Base-by-base conservation (phyloP, 2,329 filamentous ascomycete genomes). In the Arthroderma sp. region DNA sequence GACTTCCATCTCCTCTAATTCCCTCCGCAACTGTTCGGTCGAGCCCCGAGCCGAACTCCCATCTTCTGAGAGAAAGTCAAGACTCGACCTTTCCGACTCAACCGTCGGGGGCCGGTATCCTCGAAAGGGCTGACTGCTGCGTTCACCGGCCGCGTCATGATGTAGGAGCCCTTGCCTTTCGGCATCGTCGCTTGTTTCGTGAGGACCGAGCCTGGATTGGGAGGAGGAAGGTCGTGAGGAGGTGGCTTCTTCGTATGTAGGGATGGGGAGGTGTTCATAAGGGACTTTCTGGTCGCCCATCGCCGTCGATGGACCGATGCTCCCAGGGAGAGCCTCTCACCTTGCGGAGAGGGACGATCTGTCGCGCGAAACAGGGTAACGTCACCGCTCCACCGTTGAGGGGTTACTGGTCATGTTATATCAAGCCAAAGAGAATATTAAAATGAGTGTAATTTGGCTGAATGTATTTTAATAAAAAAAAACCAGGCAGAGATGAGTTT, bases 1-100 rank as follows among this genome's bases (percentile, higher is more conserved):
- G 43, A 94, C 82, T 64, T 94, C 89, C 79, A 95, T 84, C 79
- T 96, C 87, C 67, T 94, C 83, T 75, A 97, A 85, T 72, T 93
- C 88, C 63, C 86, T 81, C 61, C 88, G 83, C 65, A 93, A 79
- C 61, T 84, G 82, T 33, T 81, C 82, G 54, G 77, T 76, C 62
- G 87, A 73, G 75, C 75, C 64, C 69, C 74, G 65, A 71, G 76
- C 70, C 70, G 74, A 78, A 8, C 51, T 39, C 72, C 67, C 79
- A 71, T 71, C 81, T 60, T 80, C 81, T 52, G 75, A 79, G 62
- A 77, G 74, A 59, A 74, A 76, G 64, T 79, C 84, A 62, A 78
- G 74, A 71, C 73, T 82, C 54, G 76, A 75, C 61, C 91, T 85
- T 60, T 84, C 85, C 58, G 89, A 90, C 71, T 93, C 87, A 61